Base-by-base conservation (phyloP, 805 yeast species). In the Komagataella pastoris region DNA sequence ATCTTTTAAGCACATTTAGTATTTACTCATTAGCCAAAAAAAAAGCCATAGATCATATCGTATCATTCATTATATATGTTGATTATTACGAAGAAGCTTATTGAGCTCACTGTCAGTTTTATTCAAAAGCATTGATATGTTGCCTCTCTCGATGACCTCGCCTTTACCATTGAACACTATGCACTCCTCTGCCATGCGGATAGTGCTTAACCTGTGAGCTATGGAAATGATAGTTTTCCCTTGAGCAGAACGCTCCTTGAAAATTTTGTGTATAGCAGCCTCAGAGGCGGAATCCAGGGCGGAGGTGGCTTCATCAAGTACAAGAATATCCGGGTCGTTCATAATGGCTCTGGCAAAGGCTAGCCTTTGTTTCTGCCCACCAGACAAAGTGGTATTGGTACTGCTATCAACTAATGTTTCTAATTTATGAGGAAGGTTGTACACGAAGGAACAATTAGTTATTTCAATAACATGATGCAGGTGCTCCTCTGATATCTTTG, bases 311-410 rank as follows among this genome's bases (percentile, higher is more conserved):
- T 91, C 98, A 64, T 91, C 98, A 53, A 91, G 68, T 36, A 91
- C 80, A 53, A 91, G 69, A n/a, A 91, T 74, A 6, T 83, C 74
- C 2, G 98, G 97, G 47, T 81, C 75, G 50, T 86, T 72, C 50
- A 91, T 73, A 50, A 91, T 73, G 0, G 97, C 88, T 54, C 98
- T 75, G 1, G 97, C 97, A 53, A 91, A 73, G 6, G 97, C 95
- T 47, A 91, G 81, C 58, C 98, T 72, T 65, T 91, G 98, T 68
- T 86, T 87, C 65, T 91, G 98, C 14, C 98, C 98, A 18, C 97
- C 98, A 54, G 95, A 85, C 52, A 91, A 71, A 61, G 88, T 96
- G 0, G 95, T 77, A 17, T 95, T 93, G 51, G 91, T 77, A 0
- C 96, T 81, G 0, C 97, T 97, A 44, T 18, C 23, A 17, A 90